These are phyloP conservation scores for Capronia coronata DNA, from an alignment of 2,329 filamentous ascomycete species.

Conservation along the genomic window DNA sequence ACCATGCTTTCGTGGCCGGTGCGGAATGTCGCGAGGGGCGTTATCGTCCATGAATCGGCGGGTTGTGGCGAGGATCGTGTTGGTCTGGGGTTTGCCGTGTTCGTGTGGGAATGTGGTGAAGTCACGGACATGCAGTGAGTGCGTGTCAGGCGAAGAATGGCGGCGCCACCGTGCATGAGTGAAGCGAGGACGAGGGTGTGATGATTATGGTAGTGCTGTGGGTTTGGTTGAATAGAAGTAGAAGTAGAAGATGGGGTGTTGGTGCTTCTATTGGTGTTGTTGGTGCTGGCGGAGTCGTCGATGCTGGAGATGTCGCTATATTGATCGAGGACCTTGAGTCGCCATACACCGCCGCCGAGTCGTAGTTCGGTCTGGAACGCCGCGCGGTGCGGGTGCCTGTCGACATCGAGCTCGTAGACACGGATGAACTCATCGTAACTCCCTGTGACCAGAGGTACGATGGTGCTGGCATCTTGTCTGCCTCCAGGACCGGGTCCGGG, in stretches of 20 bases:
- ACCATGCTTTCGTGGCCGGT: conserved; percentile 86
- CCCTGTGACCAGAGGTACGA: conserved; percentile 66
- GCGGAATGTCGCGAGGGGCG: conserved; percentile 65
- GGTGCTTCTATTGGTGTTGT: background rate
- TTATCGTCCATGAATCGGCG: conserved; percentile 46
- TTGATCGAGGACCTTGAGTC: conserved; percentile 54
- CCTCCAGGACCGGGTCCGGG: background rate
- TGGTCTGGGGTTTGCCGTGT: no score
- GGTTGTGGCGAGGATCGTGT: no score
- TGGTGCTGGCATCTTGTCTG: conserved; percentile 14
- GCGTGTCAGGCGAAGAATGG: conserved; percentile 50
- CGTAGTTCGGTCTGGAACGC: conserved; percentile 50
- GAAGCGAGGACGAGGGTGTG: conserved; percentile 63
- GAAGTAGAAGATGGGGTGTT: background rate
- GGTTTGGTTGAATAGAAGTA: no score
- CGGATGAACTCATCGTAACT: conserved; percentile 85
- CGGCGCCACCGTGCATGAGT: conserved; percentile 85
- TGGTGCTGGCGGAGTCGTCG: background rate
- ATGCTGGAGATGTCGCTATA: conserved; percentile 8
- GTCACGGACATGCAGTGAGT: no score
- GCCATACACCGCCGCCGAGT: conserved; percentile 79
- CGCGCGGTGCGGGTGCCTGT: conserved; percentile 19
- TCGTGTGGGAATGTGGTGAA: no score
- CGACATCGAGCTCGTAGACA: conserved; percentile 45
- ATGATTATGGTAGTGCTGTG: conserved; percentile 28